Percentiles rank a stretch among this genome's conserved stretches.
phyloP scores from a whole-genome alignment of 495 filamentous ascomycete species.

The Aspergillus haitiensis region DNA sequence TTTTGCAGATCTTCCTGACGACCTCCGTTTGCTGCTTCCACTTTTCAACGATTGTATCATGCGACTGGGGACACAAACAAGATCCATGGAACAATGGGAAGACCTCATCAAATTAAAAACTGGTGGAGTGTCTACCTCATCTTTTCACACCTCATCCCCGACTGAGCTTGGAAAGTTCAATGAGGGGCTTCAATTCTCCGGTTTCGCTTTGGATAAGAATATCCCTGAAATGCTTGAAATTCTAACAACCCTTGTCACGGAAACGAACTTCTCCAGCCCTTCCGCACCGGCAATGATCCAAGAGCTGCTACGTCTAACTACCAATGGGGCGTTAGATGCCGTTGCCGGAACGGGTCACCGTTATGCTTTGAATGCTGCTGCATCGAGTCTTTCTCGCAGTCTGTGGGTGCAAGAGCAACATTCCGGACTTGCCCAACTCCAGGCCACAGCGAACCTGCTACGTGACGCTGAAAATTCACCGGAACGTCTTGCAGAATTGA shows the following conservation, averaged over 20 bases:
- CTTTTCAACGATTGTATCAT: constrained; percentile 91
- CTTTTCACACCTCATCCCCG: constrained; percentile 75
- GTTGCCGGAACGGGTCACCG: constrained; percentile 85
- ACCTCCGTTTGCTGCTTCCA: constrained; percentile 81
- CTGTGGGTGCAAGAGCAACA: constrained; percentile 76
- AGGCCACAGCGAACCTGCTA: constrained; percentile 71
- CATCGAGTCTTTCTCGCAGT: constrained; percentile 71
- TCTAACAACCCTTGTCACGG: constrained; percentile 71
- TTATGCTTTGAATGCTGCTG: constrained; percentile 79
- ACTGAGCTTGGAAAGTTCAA: constrained; percentile 63
- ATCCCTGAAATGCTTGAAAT: constrained; percentile 88
- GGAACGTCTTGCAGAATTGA: constrained; percentile 70
- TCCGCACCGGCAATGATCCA: constrained; percentile 78
- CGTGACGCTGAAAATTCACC: constrained; percentile 52
- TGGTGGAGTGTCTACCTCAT: constrained; percentile 80
- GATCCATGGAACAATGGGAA: constrained; percentile 91
- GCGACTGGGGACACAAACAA: constrained; percentile 82
- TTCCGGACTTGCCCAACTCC: constrained; percentile 80
- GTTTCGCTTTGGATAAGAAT: constrained; percentile 85
- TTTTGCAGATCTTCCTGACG: constrained; percentile 77
- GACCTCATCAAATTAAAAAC: constrained; percentile 95
- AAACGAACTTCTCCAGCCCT: constrained; percentile 84
- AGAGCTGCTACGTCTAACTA: constrained; percentile 78
- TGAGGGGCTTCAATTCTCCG: constrained; percentile 80
- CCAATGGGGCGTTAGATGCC: constrained; percentile 86